Evolutionary conservation across 2,329 filamentous ascomycete species (phyloP), one percentile per base, ranked within the genome.

Genomic region (Verruconis gallopava): DNA sequence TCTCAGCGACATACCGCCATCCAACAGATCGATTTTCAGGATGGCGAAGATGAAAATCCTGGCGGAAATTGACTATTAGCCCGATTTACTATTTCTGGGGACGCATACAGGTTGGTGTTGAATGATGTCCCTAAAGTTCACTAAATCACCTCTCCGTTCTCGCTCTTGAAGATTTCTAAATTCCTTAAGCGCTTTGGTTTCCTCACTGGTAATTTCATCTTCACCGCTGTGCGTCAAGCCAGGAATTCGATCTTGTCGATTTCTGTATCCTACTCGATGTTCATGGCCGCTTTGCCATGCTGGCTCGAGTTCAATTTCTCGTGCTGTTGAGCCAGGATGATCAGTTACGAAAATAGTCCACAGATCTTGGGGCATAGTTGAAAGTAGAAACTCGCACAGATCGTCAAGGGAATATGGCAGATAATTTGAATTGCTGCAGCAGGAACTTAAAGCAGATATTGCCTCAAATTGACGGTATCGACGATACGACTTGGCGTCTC

Each of bases 1-100:
- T 58, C 25, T 71, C 56, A 0, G 73, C 53, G 9, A 71, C 65
- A 48, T 66, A 70, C 25, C 69, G 56, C 68, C 69, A 72, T 5
- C 66, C 64, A 3, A 60, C 40, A 3, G 66, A 64, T 41, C 63
- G 61, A 21, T 65, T 60, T 14, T 65, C 58, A 0, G 67, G 66
- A 35, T 63, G 54, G 1, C 56, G 47, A 3, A 71, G 48, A 49
- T 68, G 62, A 33, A 68, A 61, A 44, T 71, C 61, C 52, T 67
- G 40, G 18, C 14, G 36, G 2, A 15, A n/a, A 13, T 14, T 37
- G 21, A 44, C 17, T 13, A 21, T 25, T 12, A 14, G 13, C 12
- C 4, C 5, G 14, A 17, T n/a, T 12, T 18, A 18, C 2, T 21
- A 4, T 19, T 28, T 14, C 3, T 4, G 3, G 13, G 6, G 6